Conservation (phyloP, 768 basidiomycete species). For the Nidula microcarpa region DNA sequence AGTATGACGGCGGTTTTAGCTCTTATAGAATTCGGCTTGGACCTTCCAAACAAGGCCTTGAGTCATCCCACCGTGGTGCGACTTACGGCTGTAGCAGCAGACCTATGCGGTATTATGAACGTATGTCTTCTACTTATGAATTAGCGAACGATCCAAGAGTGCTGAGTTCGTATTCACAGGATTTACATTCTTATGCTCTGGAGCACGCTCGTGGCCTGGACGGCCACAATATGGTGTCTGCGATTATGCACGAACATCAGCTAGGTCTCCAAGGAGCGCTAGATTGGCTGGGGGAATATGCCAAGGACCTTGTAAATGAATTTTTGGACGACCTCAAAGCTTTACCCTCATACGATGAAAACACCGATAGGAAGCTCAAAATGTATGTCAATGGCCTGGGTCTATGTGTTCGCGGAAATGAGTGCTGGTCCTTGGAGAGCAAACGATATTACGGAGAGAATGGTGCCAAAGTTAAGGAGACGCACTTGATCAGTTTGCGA, state of each 20-base stretch:
- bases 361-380: constrained; percentile 7
- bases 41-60: constrained; percentile 16
- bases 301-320: not conserved
- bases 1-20: constrained; percentile 11
- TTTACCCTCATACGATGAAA: constrained; percentile 10
- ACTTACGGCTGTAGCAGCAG: constrained; percentile 8
- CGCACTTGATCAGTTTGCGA: not conserved
- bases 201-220: constrained; percentile 12
- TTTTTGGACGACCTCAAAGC: constrained; percentile 4
- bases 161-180: constrained; percentile 5
- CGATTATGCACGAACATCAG: constrained; percentile 12
- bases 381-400: constrained; percentile 11
- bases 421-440: not conserved
- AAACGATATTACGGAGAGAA: not conserved
- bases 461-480: not conserved
- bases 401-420: constrained; percentile 1
- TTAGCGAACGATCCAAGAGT: not conserved
- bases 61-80: constrained; percentile 10
- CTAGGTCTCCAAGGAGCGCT: constrained; percentile 9
- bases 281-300: constrained; percentile 9
- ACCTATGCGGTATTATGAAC: constrained; percentile 11
- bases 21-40: constrained; percentile 13
- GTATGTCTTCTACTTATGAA: constrained; percentile 3
- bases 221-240: constrained; percentile 15
- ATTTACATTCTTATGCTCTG: constrained; percentile 15